Base-by-base conservation (phyloP, 176 grass and related monocot genomes). In the Phoenix roebelenii region DNA sequence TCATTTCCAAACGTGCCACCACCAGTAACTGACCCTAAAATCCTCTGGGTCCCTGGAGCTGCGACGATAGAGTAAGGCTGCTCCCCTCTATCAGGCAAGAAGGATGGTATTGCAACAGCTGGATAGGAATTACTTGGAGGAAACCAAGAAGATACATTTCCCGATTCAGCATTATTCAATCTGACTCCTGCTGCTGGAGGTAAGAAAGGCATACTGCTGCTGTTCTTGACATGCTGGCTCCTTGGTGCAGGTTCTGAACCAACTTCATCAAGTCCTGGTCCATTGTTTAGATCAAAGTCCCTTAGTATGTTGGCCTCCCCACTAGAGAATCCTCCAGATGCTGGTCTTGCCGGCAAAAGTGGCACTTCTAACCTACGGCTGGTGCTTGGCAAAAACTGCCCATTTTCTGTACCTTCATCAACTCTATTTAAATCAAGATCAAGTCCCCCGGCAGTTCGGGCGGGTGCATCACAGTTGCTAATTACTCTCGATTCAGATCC, bases 201-300 rank as follows among this genome's bases (percentile, higher is more conserved):
- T 50, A 86, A 76, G 74, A 83, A 85, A 7, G 77, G 73, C 44
- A 76, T 51, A 54, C 65, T 67, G 3, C 25, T 59, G 23, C 30
- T 66, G 39, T 19, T 78, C 22, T 77, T 82, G 73, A 59, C 61
- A 57, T 73, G 71, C 64, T 73, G 63, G 22, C 15, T 66, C 73
- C 77, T 85, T 57, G 64, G 61, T 70, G 69, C 54, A 59, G 70
- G 59, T 81, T 95, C 85, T 17, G 24, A 67, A 30, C 58, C 56
- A 72, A 53, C 55, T 73, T 89, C 90, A 89, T 89, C 90, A 28
- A 89, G 62, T 54, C 55, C 75, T 69, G 82, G 90, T 26, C 90
- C 79, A 14, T 72, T 89, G 69, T 95, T 95, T 19, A 95, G 75
- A 78, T 95, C 90, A 15, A 95, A 89, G 64, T 89, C 67, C 61